A percentile compares a stretch with the other conserved stretches of the same genome.
Evolutionary conservation across 257 asterid species (phyloP).

Genomic region (Vinca minor): DNA sequence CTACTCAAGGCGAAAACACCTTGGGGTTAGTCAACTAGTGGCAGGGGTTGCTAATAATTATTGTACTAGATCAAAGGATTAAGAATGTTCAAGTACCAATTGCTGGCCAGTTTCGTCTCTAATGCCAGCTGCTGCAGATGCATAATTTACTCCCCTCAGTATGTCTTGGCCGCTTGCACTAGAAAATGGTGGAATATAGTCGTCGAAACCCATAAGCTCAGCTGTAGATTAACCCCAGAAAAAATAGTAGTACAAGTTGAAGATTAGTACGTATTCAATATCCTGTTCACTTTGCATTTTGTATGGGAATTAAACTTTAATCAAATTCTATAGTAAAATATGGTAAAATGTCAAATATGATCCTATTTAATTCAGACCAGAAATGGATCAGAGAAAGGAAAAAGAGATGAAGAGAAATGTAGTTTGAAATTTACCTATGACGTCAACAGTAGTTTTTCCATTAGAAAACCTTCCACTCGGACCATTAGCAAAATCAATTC

Average conservation of each 20-base stretch:
- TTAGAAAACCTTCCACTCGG: slow-evolving; percentile 37
- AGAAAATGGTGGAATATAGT: slow-evolving; percentile 51
- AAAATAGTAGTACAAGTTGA: too few species aligned
- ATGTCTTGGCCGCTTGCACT: slow-evolving; percentile 47
- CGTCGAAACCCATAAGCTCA: slow-evolving; percentile 57
- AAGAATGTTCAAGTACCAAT: slow-evolving; percentile 31
- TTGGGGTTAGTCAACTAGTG: too few species aligned
- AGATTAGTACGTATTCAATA: too few species aligned
- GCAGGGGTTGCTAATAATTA: too few species aligned
- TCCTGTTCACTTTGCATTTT: too few species aligned
- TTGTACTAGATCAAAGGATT: too few species aligned
- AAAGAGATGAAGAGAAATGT: too few species aligned
- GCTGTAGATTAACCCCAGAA: slow-evolving; percentile 28
- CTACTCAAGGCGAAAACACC: too few species aligned
- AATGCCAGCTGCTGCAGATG: slow-evolving; percentile 88
- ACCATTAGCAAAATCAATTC: slow-evolving; percentile 33
- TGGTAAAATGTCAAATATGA: too few species aligned
- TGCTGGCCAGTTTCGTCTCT: slow-evolving; percentile 77
- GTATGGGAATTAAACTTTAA: too few species aligned
- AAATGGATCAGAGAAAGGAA: neutral
- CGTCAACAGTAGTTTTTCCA: slow-evolving; percentile 40
- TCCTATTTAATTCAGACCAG: too few species aligned
- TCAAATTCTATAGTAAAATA: too few species aligned
- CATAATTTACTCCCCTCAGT: slow-evolving; percentile 68
- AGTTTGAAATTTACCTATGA: slow-evolving; percentile 14